Conservation (phyloP, 139 green algal genomes). For the Haematococcus sp. region DNA sequence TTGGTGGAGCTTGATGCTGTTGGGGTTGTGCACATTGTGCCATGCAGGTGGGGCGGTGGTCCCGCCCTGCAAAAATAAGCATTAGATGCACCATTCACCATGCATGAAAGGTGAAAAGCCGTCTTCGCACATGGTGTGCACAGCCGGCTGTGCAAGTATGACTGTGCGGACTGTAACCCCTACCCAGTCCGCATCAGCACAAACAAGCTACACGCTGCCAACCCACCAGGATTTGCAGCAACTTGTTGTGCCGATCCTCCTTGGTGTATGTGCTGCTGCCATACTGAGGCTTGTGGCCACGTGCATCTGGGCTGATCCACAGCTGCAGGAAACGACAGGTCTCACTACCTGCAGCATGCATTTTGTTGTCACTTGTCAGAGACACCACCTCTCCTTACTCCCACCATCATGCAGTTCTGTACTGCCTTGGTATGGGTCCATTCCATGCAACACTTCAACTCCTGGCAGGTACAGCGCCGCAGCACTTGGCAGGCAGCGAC, state of each 20-base stretch:
- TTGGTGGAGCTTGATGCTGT: constrained; percentile 50
- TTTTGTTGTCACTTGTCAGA: neutral
- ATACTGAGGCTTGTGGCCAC: constrained; percentile 65
- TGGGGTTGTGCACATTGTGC: constrained; percentile 8
- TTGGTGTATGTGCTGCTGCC: constrained; percentile 34
- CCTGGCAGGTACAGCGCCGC: neutral
- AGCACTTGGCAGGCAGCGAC: neutral
- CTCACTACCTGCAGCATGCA: neutral
- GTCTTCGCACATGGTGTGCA: too few relatives aligned
- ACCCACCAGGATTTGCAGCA: constrained; percentile 72
- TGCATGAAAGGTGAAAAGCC: neutral
- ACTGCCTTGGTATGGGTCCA: neutral
- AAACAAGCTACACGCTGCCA: too few relatives aligned
- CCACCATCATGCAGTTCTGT: too few relatives aligned
- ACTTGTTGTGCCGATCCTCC: constrained; percentile 61
- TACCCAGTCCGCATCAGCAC: too few relatives aligned
- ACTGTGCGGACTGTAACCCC: too few relatives aligned
- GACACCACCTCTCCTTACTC: too few relatives aligned
- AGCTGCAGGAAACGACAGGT: constrained; percentile 75
- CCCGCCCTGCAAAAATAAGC: neutral
- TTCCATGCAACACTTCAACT: neutral
- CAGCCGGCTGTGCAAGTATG: too few relatives aligned
- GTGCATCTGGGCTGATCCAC: constrained; percentile 70
- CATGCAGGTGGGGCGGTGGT: constrained; percentile 29
- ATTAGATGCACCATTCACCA: neutral